Base-by-base conservation (phyloP, 2,329 filamentous ascomycete genomes). In the Cladophialophora carrionii region DNA sequence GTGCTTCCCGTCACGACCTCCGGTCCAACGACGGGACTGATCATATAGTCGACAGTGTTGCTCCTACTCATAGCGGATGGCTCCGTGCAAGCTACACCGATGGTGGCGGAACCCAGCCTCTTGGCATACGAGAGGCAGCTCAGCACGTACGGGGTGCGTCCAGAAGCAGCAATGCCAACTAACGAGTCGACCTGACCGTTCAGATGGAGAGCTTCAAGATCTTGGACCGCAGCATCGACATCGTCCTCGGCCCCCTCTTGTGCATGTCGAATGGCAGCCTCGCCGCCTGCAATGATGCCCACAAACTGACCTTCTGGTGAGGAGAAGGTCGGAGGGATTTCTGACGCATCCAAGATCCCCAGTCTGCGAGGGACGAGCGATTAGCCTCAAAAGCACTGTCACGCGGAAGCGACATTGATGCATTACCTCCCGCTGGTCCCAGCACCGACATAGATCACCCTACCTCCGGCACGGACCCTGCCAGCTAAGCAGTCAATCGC, bases 1-100 rank as follows among this genome's bases (percentile, higher is more conserved):
- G 80, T 82, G 67, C 79, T 82, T 1, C 79, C 79, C n/a, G 79
- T 79, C 2, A 81, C 74, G 3, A 79, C 76, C 68, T 81, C 79
- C 0, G 79, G 75, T 0, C 79, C 79, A 0, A 78, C 77, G 1
- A 81, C 71, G n/a, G 75, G 72, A 20, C 72, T 72, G 57, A 81
- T 79, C 59, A 79, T 68, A 43, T 70, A 71, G 31, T 77, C 73
- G 2, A 74, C 72, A 46, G 69, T 66, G 0, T 72, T 74, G 1
- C 72, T 71, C 1, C 55, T 56, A 24, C 68, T 68, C 66, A 77
- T 75, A 0, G 72, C 73, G 4, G 78, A 79, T 1, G 76, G 76
- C 7, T 71, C 61, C n/a, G 76, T 73, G 62, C 79, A 81, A 1
- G 76, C 76, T 10, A 81, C 63, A 0, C 76, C 78, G 29, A 80